Evolutionary conservation across 2,329 filamentous ascomycete species (phyloP), one percentile per base, ranked within the genome.

Genomic region (Penicillium sp.): DNA sequence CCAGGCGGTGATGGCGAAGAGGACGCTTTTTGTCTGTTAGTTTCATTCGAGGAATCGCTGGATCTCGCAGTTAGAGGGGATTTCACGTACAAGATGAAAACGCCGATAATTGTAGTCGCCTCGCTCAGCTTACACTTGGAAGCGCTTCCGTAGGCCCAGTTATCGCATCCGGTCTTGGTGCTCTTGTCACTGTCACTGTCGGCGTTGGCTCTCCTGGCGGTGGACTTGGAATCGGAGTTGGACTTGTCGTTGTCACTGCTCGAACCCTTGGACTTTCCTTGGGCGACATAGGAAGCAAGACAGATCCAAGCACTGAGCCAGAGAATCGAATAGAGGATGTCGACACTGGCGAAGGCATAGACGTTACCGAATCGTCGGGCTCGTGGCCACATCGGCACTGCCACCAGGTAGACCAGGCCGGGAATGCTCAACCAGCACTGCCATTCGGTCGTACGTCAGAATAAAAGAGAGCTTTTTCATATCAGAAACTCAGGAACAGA

Each of bases 341-440:
- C 84, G 54, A 86, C 67, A 3, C 75, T 72, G 9, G 81, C 79
- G 65, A 85, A 84, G 50, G 81, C 83, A 64, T 85, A 85, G 37
- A 81, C 79, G 62, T 84, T 85, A 54, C 81, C 80, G 64, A 86
- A 83, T 49, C 79, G 77, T 60, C 77, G 76, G 27, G 82, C 80
- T 58, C 83, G 80, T 25, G 78, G 78, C 80, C 82, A 86, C 73
- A 84, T 81, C 6, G 84, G 83, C 5, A 84, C 80, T 67, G 82
- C 82, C 44, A 80, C 76, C 52, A 84, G 80, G 67, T 86, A 86
- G 54, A 85, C 74, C 35, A 86, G 72, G 29, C 80, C 80, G 13
- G 83, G 83, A 40, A 83, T 75, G 40, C 79, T 80, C 59, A 85
- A 68, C 76, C 82, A 86, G 67, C 83, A 86, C 83, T 86, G 59